Percentiles rank a stretch among this genome's conserved stretches.
These are phyloP conservation scores for Saccharomycopsis babjevae DNA, from an alignment of 805 yeast genomes.

Conservation along the genomic window DNA sequence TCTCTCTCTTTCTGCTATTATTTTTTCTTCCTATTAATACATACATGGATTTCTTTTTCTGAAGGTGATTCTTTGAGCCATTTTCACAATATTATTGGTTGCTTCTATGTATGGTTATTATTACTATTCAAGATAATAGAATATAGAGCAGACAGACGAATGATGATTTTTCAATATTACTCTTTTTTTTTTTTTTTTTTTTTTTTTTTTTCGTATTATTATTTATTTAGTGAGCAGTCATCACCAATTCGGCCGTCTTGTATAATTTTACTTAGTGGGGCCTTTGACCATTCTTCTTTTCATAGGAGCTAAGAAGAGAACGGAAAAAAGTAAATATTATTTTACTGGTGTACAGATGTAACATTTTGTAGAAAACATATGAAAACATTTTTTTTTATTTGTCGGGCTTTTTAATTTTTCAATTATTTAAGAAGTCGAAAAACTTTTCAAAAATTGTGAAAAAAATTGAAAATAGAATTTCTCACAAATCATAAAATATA, in stretches of 20 bases:
- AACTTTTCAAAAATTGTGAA: no score
- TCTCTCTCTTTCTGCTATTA: background rate
- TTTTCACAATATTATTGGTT: slow-evolving; percentile 31
- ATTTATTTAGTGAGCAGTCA: background rate
- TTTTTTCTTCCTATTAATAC: slow-evolving; percentile 27
- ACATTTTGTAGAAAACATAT: no score
- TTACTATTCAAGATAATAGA: background rate
- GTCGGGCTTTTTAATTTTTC: no score
- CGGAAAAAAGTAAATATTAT: no score
- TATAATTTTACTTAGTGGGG: background rate
- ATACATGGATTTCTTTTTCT: slow-evolving; percentile 99
- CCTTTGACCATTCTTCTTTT: background rate
- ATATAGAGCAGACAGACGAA: background rate
- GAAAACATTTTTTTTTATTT: no score
- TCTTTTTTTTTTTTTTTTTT: background rate
- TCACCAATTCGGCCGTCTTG: background rate
- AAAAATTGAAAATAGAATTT: no score
- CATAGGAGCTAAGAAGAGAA: no score
- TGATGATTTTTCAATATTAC: background rate
- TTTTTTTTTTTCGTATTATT: background rate
- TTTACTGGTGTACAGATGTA: no score
- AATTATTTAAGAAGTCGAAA: no score
- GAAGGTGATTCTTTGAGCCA: slow-evolving; percentile 99
- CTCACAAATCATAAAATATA: no score
- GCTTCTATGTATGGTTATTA: background rate